A percentile compares a stretch with the other conserved stretches of the same genome.
These are phyloP conservation scores for Chalciporus piperatus DNA, from an alignment of 768 basidiomycete species.

Conservation along the genomic window DNA sequence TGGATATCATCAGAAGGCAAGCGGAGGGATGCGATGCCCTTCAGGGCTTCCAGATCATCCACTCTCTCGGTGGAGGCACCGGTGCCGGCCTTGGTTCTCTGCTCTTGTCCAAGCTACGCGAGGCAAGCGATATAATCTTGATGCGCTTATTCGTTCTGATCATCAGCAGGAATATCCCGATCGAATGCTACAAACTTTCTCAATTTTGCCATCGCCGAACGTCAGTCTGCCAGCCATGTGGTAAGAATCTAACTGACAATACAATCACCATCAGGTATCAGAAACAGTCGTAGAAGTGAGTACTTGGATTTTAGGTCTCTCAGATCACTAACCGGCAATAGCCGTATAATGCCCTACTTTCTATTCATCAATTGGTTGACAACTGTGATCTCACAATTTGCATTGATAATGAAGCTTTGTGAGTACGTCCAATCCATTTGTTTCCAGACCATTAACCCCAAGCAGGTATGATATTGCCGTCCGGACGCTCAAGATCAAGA, in stretches of 20 bases:
- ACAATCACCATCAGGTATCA: constrained; percentile 32
- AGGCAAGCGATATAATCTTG: constrained; percentile 42
- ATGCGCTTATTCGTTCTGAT: not conserved
- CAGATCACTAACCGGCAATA: constrained; percentile 19
- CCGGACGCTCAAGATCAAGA: constrained; percentile 61
- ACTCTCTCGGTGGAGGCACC: constrained; percentile 90
- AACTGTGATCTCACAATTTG: constrained; percentile 82
- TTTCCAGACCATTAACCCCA: not conserved
- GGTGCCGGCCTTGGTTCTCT: constrained; percentile 84
- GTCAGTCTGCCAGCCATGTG: constrained; percentile 26
- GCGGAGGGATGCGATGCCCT: constrained; percentile 80
- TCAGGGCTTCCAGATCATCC: constrained; percentile 88
- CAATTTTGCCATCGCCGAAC: constrained; percentile 54
- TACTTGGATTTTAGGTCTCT: not conserved
- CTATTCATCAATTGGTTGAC: constrained; percentile 86
- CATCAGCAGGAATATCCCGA: constrained; percentile 53
- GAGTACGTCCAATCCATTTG: constrained; percentile 17
- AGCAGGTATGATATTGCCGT: constrained; percentile 70
- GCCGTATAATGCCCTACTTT: constrained; percentile 85
- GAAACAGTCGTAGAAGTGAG: constrained; percentile 54
- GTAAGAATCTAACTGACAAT: constrained; percentile 10
- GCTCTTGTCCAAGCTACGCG: constrained; percentile 76
- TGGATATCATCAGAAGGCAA: constrained; percentile 79
- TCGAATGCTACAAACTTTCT: constrained; percentile 52
- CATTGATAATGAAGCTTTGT: constrained; percentile 88